Base-by-base conservation (phyloP, 78 protist genomes). In the Tieghemostelium lacteum region DNA sequence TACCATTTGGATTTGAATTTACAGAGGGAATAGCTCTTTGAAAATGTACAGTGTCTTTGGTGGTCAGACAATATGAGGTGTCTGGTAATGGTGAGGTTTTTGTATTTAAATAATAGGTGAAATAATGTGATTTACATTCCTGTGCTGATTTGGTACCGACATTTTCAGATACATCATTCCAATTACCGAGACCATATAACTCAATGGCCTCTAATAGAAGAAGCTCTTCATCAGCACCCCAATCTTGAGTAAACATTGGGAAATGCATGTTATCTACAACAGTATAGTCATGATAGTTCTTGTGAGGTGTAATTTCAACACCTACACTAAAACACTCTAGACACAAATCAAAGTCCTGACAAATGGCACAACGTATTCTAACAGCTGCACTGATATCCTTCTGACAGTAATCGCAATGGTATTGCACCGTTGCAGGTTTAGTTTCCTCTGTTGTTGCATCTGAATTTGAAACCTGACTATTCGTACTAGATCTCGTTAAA, bases 151-250 rank as follows among this genome's bases (percentile, higher is more conserved):
- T 91, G n/a, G 89, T 75, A 6, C 94, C 91, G 1, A 74, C 86
- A 42, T 91, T 85, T 29, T 91, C 94, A 19, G 87, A 61, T 26
- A 76, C 70, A 17, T 91, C 94, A 45, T 75, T 73, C 94, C 94
- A 91, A 54, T 91, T 91, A 14, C 91, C 94, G 33, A 91, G 22
- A 10, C 86, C 73, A 36, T 75, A 91, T 24, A 80, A 33, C 54
- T 91, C 94, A 0, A 91, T 45, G 6, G 86, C 94, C 33, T 91
- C 94, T 12, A 91, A 54, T 1, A 91, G 89, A 2, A 74, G 62
- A 2, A 91, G 45, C 28, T 91, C 94, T 54, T 91, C 94, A 69
- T 74, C 87, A 8, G 94, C 94, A 49, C 87, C 86, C 94, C 94
- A 91, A 17, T 63, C 88, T 36, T 88, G 88, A 8, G 80, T 66